phyloP scores from a whole-genome alignment of 2,329 filamentous ascomycete species.

The Akanthomyces lecanii region DNA sequence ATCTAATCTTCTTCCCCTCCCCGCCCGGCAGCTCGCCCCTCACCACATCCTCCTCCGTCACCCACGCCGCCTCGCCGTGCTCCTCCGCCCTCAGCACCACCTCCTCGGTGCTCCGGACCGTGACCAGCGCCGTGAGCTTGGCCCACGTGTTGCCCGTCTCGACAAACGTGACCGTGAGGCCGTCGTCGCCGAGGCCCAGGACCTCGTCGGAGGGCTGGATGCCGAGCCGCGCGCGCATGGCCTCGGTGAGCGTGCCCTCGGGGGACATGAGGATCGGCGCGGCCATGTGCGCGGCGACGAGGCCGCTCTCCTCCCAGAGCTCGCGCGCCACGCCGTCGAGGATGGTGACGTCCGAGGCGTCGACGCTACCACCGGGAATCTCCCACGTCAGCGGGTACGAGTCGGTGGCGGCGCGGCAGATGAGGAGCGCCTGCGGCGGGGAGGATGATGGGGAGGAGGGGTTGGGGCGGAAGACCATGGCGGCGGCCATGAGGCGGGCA shows the following conservation, averaged over 20 bases:
- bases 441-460: not conserved
- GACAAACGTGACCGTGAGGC: conserved; percentile 23
- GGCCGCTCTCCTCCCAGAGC: conserved; percentile 43
- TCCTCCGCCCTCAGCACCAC: conserved; percentile 24
- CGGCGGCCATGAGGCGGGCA: conserved; percentile 21
- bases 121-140: conserved; percentile 28
- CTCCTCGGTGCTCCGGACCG: conserved; percentile 22
- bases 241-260: not conserved
- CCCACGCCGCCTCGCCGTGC: conserved; percentile 37
- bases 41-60: conserved; percentile 33
- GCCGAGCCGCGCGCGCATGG: conserved; percentile 6
- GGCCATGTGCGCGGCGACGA: conserved; percentile 29
- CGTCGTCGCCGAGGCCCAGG: conserved; percentile 23
- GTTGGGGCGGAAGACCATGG: conserved; percentile 20
- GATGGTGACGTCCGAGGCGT: conserved; percentile 32
- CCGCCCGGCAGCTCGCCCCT: conserved; percentile 18
- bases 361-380: conserved; percentile 36
- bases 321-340: conserved; percentile 39
- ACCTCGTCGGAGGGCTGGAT: conserved; percentile 18
- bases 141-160: conserved; percentile 27
- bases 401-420: conserved; percentile 21
- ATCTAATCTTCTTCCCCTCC: conserved; percentile 27
- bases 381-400: conserved; percentile 23
- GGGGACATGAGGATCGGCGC: conserved; percentile 20
- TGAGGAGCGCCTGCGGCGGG: conserved; percentile 2